Percentiles rank a stretch among this genome's conserved stretches.
These are phyloP conservation scores for Suillus hirtellus DNA, from an alignment of 768 basidiomycete genomes.

Conservation along the genomic window DNA sequence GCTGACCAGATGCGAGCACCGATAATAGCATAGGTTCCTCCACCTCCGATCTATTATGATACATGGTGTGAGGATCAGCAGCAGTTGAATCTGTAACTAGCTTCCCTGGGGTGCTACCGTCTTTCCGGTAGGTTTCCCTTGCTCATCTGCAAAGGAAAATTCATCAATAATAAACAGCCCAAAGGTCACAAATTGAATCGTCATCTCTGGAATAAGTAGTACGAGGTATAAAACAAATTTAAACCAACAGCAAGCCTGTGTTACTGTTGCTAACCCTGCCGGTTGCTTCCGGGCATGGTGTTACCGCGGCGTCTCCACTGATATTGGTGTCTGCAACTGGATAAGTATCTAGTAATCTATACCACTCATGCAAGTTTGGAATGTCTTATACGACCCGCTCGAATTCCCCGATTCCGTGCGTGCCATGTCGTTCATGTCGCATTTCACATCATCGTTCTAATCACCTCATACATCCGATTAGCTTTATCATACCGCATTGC, in stretches of 20 bases:
- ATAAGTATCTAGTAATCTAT: constrained; percentile 16
- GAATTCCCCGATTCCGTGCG: constrained; percentile 39
- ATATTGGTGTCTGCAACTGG: constrained; percentile 11
- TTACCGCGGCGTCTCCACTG: constrained; percentile 8
- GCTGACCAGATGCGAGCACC: constrained; percentile 80
- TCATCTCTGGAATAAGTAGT: neutral
- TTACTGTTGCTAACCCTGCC: neutral
- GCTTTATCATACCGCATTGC: constrained; percentile 65
- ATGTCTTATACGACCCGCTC: constrained; percentile 37
- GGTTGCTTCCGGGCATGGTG: constrained; percentile 4
- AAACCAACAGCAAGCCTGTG: constrained; percentile 16
- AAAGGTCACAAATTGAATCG: constrained; percentile 57
- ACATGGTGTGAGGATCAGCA: constrained; percentile 10
- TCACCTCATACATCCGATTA: constrained; percentile 29
- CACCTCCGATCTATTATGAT: constrained; percentile 76
- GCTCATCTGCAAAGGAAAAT: constrained; percentile 60
- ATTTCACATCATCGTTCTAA: constrained; percentile 13
- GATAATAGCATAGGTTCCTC: constrained; percentile 79
- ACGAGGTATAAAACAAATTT: neutral
- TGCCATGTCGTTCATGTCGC: constrained; percentile 9
- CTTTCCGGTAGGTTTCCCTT: constrained; percentile 52
- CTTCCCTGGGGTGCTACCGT: constrained; percentile 52
- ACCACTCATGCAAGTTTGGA: constrained; percentile 43
- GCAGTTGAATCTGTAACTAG: neutral
- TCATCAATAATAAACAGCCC: constrained; percentile 93